Conservation (phyloP, 176 grass and related monocot species). For the Triticum aestivum region IWGSC_CS_RefSeq_v2.1 NC_057798.1:259273243-259273742, state of each 20-base stretch:
- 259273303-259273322: neutral
- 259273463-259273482: conserved; percentile 64
- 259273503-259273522: conserved; percentile 96
- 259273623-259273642: conserved; percentile 74
- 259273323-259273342: neutral
- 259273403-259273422: neutral
- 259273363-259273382: neutral
- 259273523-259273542: conserved; percentile 88
- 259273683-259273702: conserved; percentile 59
- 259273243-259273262: neutral
- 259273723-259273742: conserved; percentile 56
- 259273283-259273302: neutral
- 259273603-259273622: conserved; percentile 59
- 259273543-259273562: conserved; percentile 94
- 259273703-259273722: conserved; percentile 61
- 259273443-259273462: neutral
- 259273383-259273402: conserved; percentile 4
- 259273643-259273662: conserved; percentile 85
- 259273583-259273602: conserved; percentile 67
- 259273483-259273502: conserved; percentile 97
- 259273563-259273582: conserved; percentile 78
- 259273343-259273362: conserved; percentile 1
- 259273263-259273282: neutral
- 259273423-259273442: conserved; percentile 17
- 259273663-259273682: conserved; percentile 80